A percentile compares a stretch with the other conserved stretches of the same genome.
phyloP scores from a whole-genome alignment of 306 rosid species.

The Lupinus albus region DNA sequence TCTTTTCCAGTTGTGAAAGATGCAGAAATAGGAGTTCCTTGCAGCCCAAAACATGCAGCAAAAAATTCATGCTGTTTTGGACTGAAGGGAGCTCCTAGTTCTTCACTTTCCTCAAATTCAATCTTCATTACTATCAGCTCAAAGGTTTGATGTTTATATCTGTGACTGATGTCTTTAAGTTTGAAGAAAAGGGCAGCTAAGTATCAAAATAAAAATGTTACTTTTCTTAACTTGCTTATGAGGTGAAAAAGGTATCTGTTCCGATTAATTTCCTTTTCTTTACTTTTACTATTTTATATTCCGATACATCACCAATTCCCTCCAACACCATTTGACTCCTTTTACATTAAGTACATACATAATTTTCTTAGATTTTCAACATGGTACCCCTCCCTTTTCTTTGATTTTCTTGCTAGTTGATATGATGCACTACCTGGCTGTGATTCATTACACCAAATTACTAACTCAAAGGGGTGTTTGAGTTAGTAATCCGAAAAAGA shows the following conservation, averaged over 20 bases:
- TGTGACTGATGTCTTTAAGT: background rate
- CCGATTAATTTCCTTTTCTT: background rate
- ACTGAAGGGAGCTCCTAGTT: conserved; percentile 84
- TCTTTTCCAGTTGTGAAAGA: conserved; percentile 38
- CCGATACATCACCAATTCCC: background rate
- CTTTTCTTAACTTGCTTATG: background rate
- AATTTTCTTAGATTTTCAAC: background rate
- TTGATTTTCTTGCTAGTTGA: conserved; percentile 24
- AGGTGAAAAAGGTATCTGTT: background rate
- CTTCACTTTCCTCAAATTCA: conserved; percentile 51
- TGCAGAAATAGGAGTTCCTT: conserved; percentile 66
- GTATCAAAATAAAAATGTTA: no score
- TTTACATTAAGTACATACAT: background rate
- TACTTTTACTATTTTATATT: background rate
- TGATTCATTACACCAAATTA: background rate
- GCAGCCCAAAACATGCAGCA: conserved; percentile 58
- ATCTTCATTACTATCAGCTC: conserved; percentile 11
- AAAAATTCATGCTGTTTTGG: conserved; percentile 52
- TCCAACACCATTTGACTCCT: background rate
- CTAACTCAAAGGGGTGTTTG: no score
- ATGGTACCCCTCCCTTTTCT: background rate
- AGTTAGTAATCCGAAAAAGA: no score
- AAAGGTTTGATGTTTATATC: background rate
- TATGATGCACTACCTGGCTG: background rate
- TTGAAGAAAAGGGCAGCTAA: background rate